A percentile compares a stretch with the other conserved stretches of the same genome.
Conservation (phyloP, 2,329 filamentous ascomycete species). For the Stagonosporopsis cucurbitacearum region DNA sequence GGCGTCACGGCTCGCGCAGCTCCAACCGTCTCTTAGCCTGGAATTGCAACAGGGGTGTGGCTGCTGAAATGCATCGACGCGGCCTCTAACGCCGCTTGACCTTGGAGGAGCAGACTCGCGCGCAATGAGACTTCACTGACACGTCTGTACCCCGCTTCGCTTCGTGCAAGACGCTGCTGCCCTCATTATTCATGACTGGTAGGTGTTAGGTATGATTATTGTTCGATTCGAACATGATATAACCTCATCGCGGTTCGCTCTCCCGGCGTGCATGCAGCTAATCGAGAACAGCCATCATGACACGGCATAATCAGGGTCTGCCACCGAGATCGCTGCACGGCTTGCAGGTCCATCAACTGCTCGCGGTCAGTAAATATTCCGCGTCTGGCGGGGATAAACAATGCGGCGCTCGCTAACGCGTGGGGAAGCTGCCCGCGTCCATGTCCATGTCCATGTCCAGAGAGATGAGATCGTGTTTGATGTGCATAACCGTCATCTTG, state of each 20-base stretch:
- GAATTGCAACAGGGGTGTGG: constrained; percentile 22
- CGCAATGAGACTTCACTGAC: constrained; percentile 34
- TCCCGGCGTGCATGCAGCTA: constrained; percentile 15
- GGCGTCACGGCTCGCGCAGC: constrained; percentile 10
- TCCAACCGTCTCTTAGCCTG: constrained; percentile 18
- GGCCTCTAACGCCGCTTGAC: constrained; percentile 30
- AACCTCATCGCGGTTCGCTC: constrained; percentile 13
- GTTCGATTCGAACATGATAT: constrained; percentile 10
- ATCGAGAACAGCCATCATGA: constrained; percentile 16
- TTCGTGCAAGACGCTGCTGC: constrained; percentile 12
- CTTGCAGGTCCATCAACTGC: constrained; percentile 13
- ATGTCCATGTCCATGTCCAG: constrained; percentile 11
- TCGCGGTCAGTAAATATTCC: constrained; percentile 15
- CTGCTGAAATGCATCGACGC: constrained; percentile 35
- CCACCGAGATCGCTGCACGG: constrained; percentile 20
- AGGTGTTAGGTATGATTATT: too few relatives aligned
- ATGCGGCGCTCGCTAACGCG: constrained; percentile 25
- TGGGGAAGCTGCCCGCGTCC: constrained; percentile 28
- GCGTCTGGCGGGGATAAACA: constrained; percentile 21
- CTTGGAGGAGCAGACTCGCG: constrained; percentile 21
- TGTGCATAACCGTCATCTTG: constrained; percentile 29
- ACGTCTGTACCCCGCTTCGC: constrained; percentile 38
- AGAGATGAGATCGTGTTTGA: constrained; percentile 36
- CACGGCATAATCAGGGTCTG: constrained; percentile 20
- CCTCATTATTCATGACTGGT: too few relatives aligned